phyloP scores from a whole-genome alignment of 495 filamentous ascomycete genomes.

The Aspergillus avenaceus region DNA sequence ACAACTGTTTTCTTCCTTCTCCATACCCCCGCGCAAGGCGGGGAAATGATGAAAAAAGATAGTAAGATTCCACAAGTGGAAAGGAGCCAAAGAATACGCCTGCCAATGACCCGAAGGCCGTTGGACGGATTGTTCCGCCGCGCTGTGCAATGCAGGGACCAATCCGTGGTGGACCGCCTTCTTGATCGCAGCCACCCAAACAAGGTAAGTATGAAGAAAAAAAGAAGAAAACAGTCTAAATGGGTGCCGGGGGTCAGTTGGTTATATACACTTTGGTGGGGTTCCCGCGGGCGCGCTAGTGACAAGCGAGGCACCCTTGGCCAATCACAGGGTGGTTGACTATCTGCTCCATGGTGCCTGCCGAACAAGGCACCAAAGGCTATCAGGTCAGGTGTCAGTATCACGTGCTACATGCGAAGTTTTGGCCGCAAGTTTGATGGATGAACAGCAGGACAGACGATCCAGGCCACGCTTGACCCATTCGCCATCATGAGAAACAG shows the following conservation, averaged over 20 bases:
- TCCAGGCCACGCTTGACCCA: constrained; percentile 4
- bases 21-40: constrained; percentile 44
- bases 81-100: constrained; percentile 70
- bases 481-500: constrained; percentile 43
- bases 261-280: constrained; percentile 23
- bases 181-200: constrained; percentile 59
- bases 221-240: constrained; percentile 36
- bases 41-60: constrained; percentile 57
- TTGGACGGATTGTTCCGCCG: constrained; percentile 62
- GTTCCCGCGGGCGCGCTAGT: constrained; percentile 16
- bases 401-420: constrained; percentile 37
- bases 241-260: constrained; percentile 6
- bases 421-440: constrained; percentile 21
- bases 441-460: constrained; percentile 6
- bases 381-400: not conserved
- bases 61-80: constrained; percentile 26
- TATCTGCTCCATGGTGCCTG: not conserved
- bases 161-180: constrained; percentile 54
- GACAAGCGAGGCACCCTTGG: constrained; percentile 25
- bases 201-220: constrained; percentile 75
- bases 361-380: constrained; percentile 2
- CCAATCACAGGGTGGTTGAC: constrained; percentile 8
- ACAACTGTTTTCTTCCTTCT: constrained; percentile 50
- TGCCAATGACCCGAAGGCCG: constrained; percentile 66
- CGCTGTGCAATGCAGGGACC: constrained; percentile 77